phyloP scores from a whole-genome alignment of 495 filamentous ascomycete species.

The Clavariopsis aquatica region DNA sequence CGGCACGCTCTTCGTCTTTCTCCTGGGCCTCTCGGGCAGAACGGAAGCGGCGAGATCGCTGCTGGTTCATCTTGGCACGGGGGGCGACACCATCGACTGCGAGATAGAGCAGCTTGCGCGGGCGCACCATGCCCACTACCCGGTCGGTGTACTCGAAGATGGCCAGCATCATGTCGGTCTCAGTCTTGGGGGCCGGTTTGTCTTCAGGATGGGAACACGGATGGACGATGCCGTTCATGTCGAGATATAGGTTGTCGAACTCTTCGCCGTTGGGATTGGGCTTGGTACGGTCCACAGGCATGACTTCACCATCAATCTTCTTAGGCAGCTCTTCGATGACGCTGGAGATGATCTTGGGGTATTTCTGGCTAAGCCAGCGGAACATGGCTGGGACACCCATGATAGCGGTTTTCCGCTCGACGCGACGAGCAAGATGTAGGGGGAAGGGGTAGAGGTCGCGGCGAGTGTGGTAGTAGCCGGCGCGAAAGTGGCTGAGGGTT shows the following conservation, averaged over 20 bases:
- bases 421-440: not conserved
- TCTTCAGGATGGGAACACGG: constrained; percentile 98
- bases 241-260: constrained; percentile 95
- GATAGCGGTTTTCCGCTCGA: constrained; percentile 40
- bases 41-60: constrained; percentile 86
- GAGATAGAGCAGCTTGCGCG: constrained; percentile 93
- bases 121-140: constrained; percentile 97
- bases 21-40: constrained; percentile 92
- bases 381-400: constrained; percentile 97
- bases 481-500: not conserved
- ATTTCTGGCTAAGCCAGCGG: constrained; percentile 91
- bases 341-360: constrained; percentile 90
- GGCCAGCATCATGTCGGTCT: constrained; percentile 99
- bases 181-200: constrained; percentile 81
- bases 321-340: constrained; percentile 84
- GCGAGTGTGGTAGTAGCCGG: not conserved
- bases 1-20: constrained; percentile 87
- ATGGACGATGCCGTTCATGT: constrained; percentile 99
- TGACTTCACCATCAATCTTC: constrained; percentile 72
- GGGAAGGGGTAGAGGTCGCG: not conserved
- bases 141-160: constrained; percentile 97
- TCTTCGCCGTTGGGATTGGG: constrained; percentile 98
- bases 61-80: constrained; percentile 96
- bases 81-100: constrained; percentile 96
- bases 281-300: constrained; percentile 79